Evolutionary conservation across 176 grass and related monocot species (phyloP).

Genomic region (Aegilops speltoides): DNA sequence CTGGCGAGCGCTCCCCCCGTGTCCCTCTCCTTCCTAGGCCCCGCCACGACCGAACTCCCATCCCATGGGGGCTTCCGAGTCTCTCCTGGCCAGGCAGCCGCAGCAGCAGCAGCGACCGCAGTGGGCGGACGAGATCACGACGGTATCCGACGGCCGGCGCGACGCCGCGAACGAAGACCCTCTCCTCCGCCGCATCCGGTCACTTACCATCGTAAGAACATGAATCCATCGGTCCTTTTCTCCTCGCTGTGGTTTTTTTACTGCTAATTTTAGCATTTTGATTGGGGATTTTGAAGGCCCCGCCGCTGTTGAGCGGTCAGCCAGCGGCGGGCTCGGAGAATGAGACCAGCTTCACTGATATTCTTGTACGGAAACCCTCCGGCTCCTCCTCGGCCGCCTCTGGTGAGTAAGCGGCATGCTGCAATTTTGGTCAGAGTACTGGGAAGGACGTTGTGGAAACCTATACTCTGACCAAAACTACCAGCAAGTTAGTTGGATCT

Average conservation of each 20-base stretch:
- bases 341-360: constrained; percentile 71
- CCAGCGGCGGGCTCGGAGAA: constrained; percentile 29
- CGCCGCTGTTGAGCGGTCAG: constrained; percentile 51
- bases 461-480: background rate
- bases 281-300: constrained; percentile 45
- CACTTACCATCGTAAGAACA: constrained; percentile 49
- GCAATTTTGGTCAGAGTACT: background rate
- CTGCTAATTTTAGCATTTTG: background rate
- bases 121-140: constrained; percentile 78
- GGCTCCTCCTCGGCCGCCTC: constrained; percentile 29
- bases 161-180: constrained; percentile 38
- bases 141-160: constrained; percentile 51
- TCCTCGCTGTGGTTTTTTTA: background rate
- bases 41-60: background rate
- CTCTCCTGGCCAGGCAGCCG: constrained; percentile 33
- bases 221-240: background rate
- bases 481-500: background rate
- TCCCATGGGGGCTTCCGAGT: constrained; percentile 59
- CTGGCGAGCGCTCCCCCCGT: background rate
- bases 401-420: constrained; percentile 12
- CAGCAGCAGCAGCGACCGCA: constrained; percentile 22
- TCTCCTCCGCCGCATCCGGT: constrained; percentile 46
- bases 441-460: background rate
- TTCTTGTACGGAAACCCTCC: constrained; percentile 60
- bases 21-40: background rate